These are phyloP conservation scores for Allantophomopsis lycopodina DNA, from an alignment of 2,329 filamentous ascomycete genomes.

Conservation along the genomic window DNA sequence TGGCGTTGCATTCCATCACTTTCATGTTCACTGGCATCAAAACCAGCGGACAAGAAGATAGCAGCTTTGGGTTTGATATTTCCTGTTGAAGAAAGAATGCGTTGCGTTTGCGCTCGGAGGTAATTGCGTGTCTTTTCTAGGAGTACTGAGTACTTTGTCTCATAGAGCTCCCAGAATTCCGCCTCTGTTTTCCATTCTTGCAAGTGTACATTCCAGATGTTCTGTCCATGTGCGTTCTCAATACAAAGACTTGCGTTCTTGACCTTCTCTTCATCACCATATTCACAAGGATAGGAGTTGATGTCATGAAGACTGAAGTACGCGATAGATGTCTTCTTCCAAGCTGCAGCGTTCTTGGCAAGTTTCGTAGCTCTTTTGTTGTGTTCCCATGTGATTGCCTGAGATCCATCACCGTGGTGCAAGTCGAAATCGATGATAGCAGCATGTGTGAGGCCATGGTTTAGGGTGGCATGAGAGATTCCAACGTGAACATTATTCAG, in stretches of 20 bases:
- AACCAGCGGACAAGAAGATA: slow-evolving; percentile 91
- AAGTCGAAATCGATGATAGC: slow-evolving; percentile 89
- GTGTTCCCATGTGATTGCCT: slow-evolving; percentile 83
- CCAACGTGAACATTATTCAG: slow-evolving; percentile 96
- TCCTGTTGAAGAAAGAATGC: slow-evolving; percentile 39
- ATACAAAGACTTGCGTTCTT: slow-evolving; percentile 89
- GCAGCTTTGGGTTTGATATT: slow-evolving; percentile 62
- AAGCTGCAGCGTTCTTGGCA: slow-evolving; percentile 56
- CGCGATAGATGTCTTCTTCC: slow-evolving; percentile 79
- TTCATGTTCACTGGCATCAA: slow-evolving; percentile 95
- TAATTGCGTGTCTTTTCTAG: slow-evolving; percentile 72
- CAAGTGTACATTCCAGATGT: slow-evolving; percentile 90
- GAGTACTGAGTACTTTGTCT: slow-evolving; percentile 61
- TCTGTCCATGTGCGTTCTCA: slow-evolving; percentile 87
- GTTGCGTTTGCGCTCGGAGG: slow-evolving; percentile 57
- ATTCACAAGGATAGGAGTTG: slow-evolving; percentile 94
- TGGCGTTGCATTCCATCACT: slow-evolving; percentile 88
- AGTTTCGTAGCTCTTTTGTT: slow-evolving; percentile 55
- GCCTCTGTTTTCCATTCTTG: slow-evolving; percentile 70
- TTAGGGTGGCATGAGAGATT: slow-evolving; percentile 77
- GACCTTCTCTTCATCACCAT: slow-evolving; percentile 85
- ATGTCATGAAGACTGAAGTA: slow-evolving; percentile 98
- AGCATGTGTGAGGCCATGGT: slow-evolving; percentile 80
- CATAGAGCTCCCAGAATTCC: slow-evolving; percentile 86
- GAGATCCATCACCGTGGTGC: slow-evolving; percentile 91